Base-by-base conservation (phyloP, 768 basidiomycete species). In the Mycena chlorophos region DNA sequence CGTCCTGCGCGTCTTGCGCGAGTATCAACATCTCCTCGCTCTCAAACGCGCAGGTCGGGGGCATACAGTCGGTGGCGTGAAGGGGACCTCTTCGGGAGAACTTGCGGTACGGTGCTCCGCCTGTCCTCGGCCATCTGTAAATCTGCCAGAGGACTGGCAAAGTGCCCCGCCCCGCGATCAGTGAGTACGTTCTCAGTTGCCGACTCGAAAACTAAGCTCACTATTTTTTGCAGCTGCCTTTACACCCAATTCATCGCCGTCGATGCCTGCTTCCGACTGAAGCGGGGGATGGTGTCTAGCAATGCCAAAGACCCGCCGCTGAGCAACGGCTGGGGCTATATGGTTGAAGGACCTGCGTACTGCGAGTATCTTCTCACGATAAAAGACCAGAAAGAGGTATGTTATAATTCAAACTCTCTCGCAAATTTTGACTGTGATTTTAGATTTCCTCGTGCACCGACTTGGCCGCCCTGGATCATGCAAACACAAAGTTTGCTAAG, bases 51-150 rank as follows among this genome's bases (percentile, higher is more conserved):
- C 64, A 38, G 60, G 69, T 23, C 43, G 66, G 37, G 64, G 68
- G 48, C 65, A 70, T 57, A 58, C 68, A 55, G 57, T 62, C 52
- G 56, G 48, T 23, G 62, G 67, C 10, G 53, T 57, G 6, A 17
- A 23, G 0, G 58, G 43, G 16, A 73, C 70, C 2, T 39, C 49
- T 27, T 48, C 53, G 25, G 69, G 74, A 1, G 65, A 69, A 46
- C 62, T 65, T 6, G 68, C 68, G 0, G 55, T 72, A 1, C 50
- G 60, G 12, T 75, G 72, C 46, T 68, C 69, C 3, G 72, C 70
- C 3, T 73, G 72, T 51, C 72, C 71, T 1, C 66, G 66, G 1
- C 68, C 66, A 0, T 65, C 58, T 0, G 56, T 65, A 0, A 72
- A 73, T 55, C 51, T 74, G 2, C 61, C 63, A 1, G 37, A 49